Conservation (phyloP, 768 basidiomycete genomes). For the Boletus tylopilopsis region DNA sequence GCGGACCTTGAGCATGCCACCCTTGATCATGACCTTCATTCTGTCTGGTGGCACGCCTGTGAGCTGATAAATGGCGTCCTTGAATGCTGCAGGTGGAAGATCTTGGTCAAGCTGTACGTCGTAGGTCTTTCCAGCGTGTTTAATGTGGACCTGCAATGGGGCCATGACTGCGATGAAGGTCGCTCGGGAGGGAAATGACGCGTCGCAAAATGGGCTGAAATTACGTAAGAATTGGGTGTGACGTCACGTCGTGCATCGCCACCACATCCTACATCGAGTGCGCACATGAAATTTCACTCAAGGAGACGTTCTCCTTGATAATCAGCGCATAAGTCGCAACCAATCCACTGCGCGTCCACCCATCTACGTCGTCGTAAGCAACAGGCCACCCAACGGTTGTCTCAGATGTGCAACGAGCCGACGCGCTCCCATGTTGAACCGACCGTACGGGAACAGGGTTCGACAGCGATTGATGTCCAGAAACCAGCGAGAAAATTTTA, state of each 20-base stretch:
- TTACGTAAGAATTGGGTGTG: constrained; percentile 25
- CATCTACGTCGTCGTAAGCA: too few relatives aligned
- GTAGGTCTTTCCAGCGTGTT: constrained; percentile 83
- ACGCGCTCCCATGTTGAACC: too few relatives aligned
- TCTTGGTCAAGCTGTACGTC: constrained; percentile 70
- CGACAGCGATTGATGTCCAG: too few relatives aligned
- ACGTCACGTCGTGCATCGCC: constrained; percentile 32
- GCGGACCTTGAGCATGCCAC: constrained; percentile 79
- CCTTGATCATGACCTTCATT: constrained; percentile 98
- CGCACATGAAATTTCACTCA: too few relatives aligned
- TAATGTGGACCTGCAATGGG: constrained; percentile 73
- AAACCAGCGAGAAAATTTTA: too few relatives aligned
- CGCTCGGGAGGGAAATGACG: constrained; percentile 11
- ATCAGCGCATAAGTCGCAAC: too few relatives aligned
- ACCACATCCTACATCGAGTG: too few relatives aligned
- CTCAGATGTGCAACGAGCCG: too few relatives aligned
- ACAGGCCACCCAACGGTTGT: too few relatives aligned
- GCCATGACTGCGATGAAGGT: constrained; percentile 45
- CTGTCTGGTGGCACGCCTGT: constrained; percentile 88
- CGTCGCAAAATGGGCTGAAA: constrained; percentile 24
- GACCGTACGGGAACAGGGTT: too few relatives aligned
- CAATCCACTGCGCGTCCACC: too few relatives aligned
- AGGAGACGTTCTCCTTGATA: too few relatives aligned
- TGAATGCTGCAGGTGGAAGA: constrained; percentile 69
- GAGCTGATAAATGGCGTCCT: constrained; percentile 71